Base-by-base conservation (phyloP, 129 eudicot genomes). In the Sambucus nigra region DNA sequence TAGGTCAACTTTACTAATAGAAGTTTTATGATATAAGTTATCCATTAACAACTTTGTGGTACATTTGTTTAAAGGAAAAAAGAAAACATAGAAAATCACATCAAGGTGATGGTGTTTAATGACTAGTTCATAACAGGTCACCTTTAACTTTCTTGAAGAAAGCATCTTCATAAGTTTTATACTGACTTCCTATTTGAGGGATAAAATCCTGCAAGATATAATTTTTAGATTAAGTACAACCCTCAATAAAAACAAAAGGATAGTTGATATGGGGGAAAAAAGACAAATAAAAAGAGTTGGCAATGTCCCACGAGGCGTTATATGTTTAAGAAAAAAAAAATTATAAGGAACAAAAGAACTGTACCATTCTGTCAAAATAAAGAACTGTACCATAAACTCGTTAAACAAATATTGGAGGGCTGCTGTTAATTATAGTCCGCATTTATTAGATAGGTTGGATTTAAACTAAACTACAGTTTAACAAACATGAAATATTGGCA, bases 101-200 rank as follows among this genome's bases (percentile, higher is more conserved):
- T 8, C 7, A 42, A 20, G 59, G 22, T 18, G 32, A 54, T 39
- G 15, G 26, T 44, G 54, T 15, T 17, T 65, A 31, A 15, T 16
- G 15, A 51, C 40, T 53, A 16, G 16, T 9, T 59, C 28, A 23
- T 16, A 18, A 55, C 31, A 31, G 40, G 19, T 54, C 61, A 88
- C 97, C 95, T 78, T 81, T 88, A 51, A 78, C 68, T 54, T 69
- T 78, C 39, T 32, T 64, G 67, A 88, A 60, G 60, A 73, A 84
- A 29, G 83, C 78, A 55, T 81, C 88, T 74, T 88, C 97, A 21
- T 84, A 81, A 47, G 58, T 65, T 63, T 52, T 63, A 63, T 73
- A 88, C 15, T 63, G 79, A 50, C 68, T 5, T 61, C 69, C 69
- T 38, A 73, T 55, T 53, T 80, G 73, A 32, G 73, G 82, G 63